Conservation (phyloP, 371 early-diverging fungal genomes). For the Cokeromyces recurvatus region DNA sequence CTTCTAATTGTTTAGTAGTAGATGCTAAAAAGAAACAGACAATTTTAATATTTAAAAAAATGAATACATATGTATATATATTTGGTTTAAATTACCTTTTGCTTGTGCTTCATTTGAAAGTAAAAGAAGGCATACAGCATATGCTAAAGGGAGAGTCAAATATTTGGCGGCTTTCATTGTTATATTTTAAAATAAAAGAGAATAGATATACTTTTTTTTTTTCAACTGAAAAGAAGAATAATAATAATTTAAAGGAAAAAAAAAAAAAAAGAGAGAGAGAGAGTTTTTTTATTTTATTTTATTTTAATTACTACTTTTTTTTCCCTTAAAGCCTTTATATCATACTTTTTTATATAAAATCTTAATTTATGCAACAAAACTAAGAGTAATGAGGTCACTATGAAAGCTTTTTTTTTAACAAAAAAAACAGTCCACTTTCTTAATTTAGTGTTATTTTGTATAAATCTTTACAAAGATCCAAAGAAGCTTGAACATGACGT, state of each 20-base stretch:
- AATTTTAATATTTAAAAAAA: not conserved
- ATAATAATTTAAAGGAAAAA: not conserved
- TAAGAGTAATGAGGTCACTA: slow-evolving; percentile 12
- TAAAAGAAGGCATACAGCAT: slow-evolving; percentile 11
- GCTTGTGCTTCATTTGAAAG: slow-evolving; percentile 14
- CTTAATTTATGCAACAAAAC: slow-evolving; percentile 10
- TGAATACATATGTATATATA: not conserved
- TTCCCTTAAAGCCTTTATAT: not conserved
- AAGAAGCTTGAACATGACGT: too few relatives aligned
- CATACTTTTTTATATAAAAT: not conserved
- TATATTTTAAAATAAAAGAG: too few relatives aligned
- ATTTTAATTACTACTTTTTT: too few relatives aligned
- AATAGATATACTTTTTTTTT: not conserved
- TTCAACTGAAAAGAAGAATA: not conserved
- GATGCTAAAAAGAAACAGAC: not conserved
- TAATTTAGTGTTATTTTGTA: too few relatives aligned
- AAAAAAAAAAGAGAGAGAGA: too few relatives aligned
- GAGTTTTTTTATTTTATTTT: too few relatives aligned
- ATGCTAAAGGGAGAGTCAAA: slow-evolving; percentile 9
- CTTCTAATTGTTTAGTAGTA: slow-evolving; percentile 8
- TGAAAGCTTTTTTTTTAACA: slow-evolving; percentile 1
- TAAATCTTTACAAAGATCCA: too few relatives aligned
- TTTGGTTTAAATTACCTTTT: slow-evolving; percentile 10
- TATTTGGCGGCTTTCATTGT: slow-evolving; percentile 12
- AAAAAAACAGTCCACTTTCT: too few relatives aligned